Percentiles rank a stretch among this genome's conserved stretches.
Evolutionary conservation across 768 basidiomycete species (phyloP).

Genomic region (Epithele typhae): DNA sequence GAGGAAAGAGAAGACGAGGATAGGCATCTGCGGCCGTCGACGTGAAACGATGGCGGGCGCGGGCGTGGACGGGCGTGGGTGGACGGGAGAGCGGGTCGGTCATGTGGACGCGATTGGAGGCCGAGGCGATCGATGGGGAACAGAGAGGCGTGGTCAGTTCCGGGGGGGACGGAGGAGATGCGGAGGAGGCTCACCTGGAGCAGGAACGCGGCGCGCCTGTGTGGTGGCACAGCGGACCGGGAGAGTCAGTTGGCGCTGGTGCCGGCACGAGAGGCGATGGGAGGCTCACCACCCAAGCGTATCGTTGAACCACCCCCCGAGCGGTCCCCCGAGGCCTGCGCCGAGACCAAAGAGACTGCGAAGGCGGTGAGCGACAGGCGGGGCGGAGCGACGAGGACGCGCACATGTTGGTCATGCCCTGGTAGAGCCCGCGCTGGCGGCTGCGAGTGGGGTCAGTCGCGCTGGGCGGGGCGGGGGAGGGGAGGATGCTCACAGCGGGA

Average conservation of each 20-base stretch:
- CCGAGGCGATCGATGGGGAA: conserved; percentile 5
- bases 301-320: conserved; percentile 86
- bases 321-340: conserved; percentile 71
- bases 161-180: conserved; percentile 10
- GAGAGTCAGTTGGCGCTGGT: not conserved
- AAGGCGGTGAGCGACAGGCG: not conserved
- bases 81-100: conserved; percentile 13
- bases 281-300: conserved; percentile 70
- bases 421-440: conserved; percentile 84
- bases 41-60: no score
- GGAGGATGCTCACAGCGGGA: conserved; percentile 65
- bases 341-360: conserved; percentile 79
- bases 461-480: conserved; percentile 1
- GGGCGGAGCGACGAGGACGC: conserved; percentile 16
- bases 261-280: not conserved
- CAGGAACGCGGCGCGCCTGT: conserved; percentile 82
- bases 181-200: conserved; percentile 55
- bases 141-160: conserved; percentile 9
- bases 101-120: conserved; percentile 8
- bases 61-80: not conserved
- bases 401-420: conserved; percentile 88
- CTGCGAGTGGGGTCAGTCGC: conserved; percentile 33
- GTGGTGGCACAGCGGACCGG: not conserved
- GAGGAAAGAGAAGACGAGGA: conserved; percentile 65
- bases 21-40: conserved; percentile 52